A percentile compares a stretch with the other conserved stretches of the same genome.
Evolutionary conservation across 768 basidiomycete genomes (phyloP).

Genomic region (Collybiopsis confluens): DNA sequence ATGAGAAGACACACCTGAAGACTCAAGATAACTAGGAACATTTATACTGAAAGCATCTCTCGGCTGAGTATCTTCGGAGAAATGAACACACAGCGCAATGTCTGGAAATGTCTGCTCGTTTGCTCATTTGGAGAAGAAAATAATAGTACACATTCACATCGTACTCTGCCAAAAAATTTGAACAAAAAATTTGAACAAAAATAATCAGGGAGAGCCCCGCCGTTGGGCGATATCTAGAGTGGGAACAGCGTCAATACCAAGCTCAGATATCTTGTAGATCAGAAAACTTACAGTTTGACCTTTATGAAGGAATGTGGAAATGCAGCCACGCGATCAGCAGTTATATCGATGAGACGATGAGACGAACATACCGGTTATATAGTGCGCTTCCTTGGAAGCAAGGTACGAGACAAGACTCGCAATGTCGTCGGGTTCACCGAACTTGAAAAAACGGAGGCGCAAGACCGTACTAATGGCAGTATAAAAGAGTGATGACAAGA

Average conservation of each 20-base stretch:
- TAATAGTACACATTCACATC: no score
- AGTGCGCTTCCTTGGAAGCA: slow-evolving; percentile 28
- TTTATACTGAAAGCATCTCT: no score
- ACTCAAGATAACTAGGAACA: no score
- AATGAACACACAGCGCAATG: not conserved
- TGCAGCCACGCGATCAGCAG: not conserved
- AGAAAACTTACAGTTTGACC: not conserved
- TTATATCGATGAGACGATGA: not conserved
- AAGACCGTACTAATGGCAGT: no score
- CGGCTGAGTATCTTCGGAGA: not conserved
- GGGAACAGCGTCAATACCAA: not conserved
- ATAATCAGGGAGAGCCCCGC: not conserved
- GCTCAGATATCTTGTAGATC: no score
- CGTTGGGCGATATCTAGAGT: not conserved
- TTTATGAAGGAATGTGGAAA: not conserved
- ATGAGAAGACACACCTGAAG: no score
- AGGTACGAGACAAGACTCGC: slow-evolving; percentile 34
- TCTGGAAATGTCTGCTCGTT: not conserved
- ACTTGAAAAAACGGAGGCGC: not conserved
- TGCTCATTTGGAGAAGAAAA: no score
- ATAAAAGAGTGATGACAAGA: not conserved
- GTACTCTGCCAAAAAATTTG: no score
- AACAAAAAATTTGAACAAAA: no score
- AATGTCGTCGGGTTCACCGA: slow-evolving; percentile 26
- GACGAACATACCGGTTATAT: slow-evolving; percentile 24